Evolutionary conservation across 2,329 filamentous ascomycete genomes (phyloP).

Genomic region (Fusarium dlaminii): DNA sequence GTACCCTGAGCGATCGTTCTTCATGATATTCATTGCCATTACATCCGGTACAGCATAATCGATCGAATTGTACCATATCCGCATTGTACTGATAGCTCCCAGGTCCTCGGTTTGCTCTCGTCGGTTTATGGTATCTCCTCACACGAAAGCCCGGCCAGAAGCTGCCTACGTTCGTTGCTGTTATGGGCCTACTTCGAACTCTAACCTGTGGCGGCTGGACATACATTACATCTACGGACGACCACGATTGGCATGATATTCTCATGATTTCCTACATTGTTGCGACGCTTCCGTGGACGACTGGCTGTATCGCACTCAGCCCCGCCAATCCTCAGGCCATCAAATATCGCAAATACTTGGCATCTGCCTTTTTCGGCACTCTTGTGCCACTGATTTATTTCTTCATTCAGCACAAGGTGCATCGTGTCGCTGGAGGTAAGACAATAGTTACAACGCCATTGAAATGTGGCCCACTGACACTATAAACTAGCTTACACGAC

Average conservation of each 20-base stretch:
- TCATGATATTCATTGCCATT: slow-evolving; percentile 96
- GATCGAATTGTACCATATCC: neutral
- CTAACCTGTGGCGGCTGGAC: slow-evolving; percentile 98
- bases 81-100: slow-evolving; percentile 25
- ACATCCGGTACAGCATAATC: slow-evolving; percentile 74
- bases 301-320: slow-evolving; percentile 88
- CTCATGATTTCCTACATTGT: slow-evolving; percentile 99
- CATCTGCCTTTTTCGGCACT: slow-evolving; percentile 86
- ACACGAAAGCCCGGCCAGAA: slow-evolving; percentile 78
- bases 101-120: slow-evolving; percentile 91
- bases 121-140: slow-evolving; percentile 91
- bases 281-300: slow-evolving; percentile 92
- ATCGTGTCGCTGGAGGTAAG: slow-evolving; percentile 91
- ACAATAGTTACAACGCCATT: neutral
- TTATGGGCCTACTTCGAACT: slow-evolving; percentile 85
- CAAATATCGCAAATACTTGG: slow-evolving; percentile 88
- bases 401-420: slow-evolving; percentile 98
- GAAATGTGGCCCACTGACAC: slow-evolving; percentile 20
- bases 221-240: slow-evolving; percentile 97
- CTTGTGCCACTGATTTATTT: slow-evolving; percentile 93
- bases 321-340: slow-evolving; percentile 84
- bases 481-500: slow-evolving; percentile 82
- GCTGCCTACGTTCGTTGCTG: slow-evolving; percentile 83
- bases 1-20: slow-evolving; percentile 95
- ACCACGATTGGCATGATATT: slow-evolving; percentile 98